Conservation (phyloP, 2,329 filamentous ascomycete species). For the Aspergillus calidoustus region DNA sequence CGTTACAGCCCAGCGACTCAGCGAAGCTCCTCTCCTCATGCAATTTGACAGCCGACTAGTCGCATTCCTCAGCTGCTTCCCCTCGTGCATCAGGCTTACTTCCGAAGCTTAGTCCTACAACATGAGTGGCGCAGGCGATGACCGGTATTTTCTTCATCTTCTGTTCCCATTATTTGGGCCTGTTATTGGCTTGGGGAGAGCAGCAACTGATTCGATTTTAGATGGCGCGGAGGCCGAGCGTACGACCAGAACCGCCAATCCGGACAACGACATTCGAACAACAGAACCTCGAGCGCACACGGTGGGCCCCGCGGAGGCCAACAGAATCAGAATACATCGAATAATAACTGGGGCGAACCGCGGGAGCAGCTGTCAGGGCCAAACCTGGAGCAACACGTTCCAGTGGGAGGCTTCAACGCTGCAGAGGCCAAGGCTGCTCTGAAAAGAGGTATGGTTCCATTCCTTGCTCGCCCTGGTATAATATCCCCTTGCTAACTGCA, state of each 20-base stretch:
- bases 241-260: constrained; percentile 43
- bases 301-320: constrained; percentile 36
- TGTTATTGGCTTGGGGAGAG: background rate
- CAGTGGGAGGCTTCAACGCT: constrained; percentile 51
- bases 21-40: background rate
- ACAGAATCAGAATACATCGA: constrained; percentile 27
- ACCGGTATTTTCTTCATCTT: constrained; percentile 34
- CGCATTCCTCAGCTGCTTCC: constrained; percentile 15
- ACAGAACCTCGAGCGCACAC: constrained; percentile 39
- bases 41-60: constrained; percentile 10
- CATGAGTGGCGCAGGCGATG: constrained; percentile 38
- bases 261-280: constrained; percentile 41
- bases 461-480: background rate
- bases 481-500: background rate
- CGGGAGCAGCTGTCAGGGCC: constrained; percentile 27
- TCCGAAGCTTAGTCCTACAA: constrained; percentile 13
- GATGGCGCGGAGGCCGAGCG: constrained; percentile 46
- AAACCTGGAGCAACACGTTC: constrained; percentile 45
- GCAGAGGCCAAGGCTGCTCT: constrained; percentile 47
- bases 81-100: constrained; percentile 7
- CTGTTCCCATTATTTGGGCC: background rate
- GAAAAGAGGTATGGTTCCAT: constrained; percentile 40
- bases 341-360: constrained; percentile 35
- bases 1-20: background rate
- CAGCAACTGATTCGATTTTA: constrained; percentile 19